Evolutionary conservation across 805 yeast genomes (phyloP).

Genomic region (Ogataea nakhonphanomensis): DNA sequence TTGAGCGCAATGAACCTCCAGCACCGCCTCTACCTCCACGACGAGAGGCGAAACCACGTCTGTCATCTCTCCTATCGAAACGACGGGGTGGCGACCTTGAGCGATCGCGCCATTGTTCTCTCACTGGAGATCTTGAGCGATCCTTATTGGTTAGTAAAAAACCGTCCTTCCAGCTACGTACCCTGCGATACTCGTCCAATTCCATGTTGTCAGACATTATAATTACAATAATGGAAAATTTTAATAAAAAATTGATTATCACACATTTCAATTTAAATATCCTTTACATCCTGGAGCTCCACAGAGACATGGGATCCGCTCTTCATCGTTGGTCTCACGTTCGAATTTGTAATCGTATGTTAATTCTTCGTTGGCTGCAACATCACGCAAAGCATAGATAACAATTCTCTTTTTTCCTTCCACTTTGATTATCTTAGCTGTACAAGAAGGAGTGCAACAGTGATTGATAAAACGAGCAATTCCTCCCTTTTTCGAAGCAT

Average conservation of each 20-base stretch:
- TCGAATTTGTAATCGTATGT: conserved; percentile 97
- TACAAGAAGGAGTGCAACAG: conserved; percentile 96
- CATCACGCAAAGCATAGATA: conserved; percentile 86
- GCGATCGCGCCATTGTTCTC: conserved; percentile 29
- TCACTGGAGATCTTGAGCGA: conserved; percentile 35
- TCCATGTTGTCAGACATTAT: conserved; percentile 58
- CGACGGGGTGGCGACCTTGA: conserved; percentile 30
- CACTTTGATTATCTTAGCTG: conserved; percentile 92
- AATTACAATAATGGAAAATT: conserved; percentile 9
- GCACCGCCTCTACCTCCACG: conserved; percentile 31
- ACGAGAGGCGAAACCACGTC: conserved; percentile 13
- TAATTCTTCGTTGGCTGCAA: conserved; percentile 83
- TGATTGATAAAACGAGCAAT: conserved; percentile 96
- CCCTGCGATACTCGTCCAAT: conserved; percentile 59
- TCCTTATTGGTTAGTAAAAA: conserved; percentile 19
- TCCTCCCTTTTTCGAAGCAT: conserved; percentile 96
- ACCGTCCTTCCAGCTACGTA: conserved; percentile 34
- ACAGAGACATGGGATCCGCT: conserved; percentile 86
- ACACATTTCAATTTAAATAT: conserved; percentile 56
- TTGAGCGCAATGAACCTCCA: conserved; percentile 27
- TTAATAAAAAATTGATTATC: conserved; percentile 5
- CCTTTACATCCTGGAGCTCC: conserved; percentile 96
- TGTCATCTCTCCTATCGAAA: conserved; percentile 16
- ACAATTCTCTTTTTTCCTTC: conserved; percentile 93
- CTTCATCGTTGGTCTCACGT: conserved; percentile 82